These are phyloP conservation scores for Eutrema salsugineum DNA, from an alignment of 441 rosid species.

Conservation along the genomic window DNA sequence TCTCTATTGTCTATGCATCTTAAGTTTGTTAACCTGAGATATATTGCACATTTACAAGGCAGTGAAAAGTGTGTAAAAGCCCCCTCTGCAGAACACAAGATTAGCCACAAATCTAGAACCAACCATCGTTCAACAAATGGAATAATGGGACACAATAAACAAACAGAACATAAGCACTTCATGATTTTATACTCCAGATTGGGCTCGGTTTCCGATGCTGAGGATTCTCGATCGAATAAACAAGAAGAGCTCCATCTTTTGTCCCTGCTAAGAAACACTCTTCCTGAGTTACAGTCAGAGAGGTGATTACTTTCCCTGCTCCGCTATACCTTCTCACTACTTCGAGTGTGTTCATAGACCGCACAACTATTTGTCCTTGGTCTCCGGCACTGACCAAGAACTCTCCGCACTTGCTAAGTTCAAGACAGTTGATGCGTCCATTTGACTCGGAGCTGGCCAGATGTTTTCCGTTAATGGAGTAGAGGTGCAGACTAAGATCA, in stretches of 20 bases:
- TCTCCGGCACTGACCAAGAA: conserved; percentile 95
- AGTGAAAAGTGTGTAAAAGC: not conserved
- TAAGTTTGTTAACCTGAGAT: conserved; percentile 13
- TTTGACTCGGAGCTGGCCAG: conserved; percentile 93
- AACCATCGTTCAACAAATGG: not conserved
- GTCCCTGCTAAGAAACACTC: conserved; percentile 98
- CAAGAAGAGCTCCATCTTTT: conserved; percentile 92
- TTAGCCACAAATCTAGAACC: conserved; percentile 13
- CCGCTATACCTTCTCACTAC: conserved; percentile 74
- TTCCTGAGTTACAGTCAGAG: conserved; percentile 81
- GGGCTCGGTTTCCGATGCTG: conserved; percentile 57
- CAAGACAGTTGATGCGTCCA: conserved; percentile 91
- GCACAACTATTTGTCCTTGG: conserved; percentile 92
- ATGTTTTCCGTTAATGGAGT: conserved; percentile 92
- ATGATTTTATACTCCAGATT: conserved; percentile 52
- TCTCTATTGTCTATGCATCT: conserved; percentile 17
- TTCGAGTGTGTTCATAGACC: conserved; percentile 91
- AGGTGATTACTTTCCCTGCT: conserved; percentile 82
- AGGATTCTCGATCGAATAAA: conserved; percentile 87
- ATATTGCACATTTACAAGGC: conserved; percentile 30
- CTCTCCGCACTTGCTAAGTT: conserved; percentile 87
- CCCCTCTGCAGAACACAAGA: conserved; percentile 16
- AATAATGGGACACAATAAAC: conserved; percentile 6
- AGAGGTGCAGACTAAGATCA: conserved; percentile 91
- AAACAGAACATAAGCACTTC: conserved; percentile 16